phyloP scores from a whole-genome alignment of 768 basidiomycete genomes.

The Boletus rufocinnamomeus region DNA sequence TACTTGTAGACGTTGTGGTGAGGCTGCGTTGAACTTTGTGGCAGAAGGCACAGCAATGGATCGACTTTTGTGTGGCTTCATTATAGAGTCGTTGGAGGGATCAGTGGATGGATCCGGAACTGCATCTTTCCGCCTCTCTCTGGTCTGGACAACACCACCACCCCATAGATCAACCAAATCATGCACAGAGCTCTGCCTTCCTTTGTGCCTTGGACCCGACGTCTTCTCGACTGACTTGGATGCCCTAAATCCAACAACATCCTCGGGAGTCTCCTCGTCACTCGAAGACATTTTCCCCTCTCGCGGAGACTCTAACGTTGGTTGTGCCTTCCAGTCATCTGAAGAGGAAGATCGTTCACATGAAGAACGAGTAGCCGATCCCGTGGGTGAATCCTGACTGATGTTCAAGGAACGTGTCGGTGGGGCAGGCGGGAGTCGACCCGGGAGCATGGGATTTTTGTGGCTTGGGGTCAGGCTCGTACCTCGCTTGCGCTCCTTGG shows the following conservation, averaged over 20 bases:
- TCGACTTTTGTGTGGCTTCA: constrained; percentile 24
- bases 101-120: constrained; percentile 21
- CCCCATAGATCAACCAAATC: constrained; percentile 81
- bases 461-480: constrained; percentile 10
- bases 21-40: constrained; percentile 23
- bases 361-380: constrained; percentile 13
- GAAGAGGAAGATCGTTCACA: constrained; percentile 33
- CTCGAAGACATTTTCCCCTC: constrained; percentile 49
- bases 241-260: constrained; percentile 35
- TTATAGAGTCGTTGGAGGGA: constrained; percentile 12
- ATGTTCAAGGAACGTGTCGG: constrained; percentile 11
- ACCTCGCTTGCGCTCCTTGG: constrained; percentile 35
- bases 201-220: constrained; percentile 37
- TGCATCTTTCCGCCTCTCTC: constrained; percentile 43
- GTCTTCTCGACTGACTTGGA: constrained; percentile 26
- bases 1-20: constrained; percentile 30
- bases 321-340: constrained; percentile 52
- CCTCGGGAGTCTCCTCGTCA: constrained; percentile 58
- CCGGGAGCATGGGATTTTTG: constrained; percentile 7
- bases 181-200: constrained; percentile 80
- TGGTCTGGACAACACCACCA: constrained; percentile 46
- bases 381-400: constrained; percentile 10
- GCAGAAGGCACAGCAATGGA: constrained; percentile 21
- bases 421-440: constrained; percentile 7
- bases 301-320: constrained; percentile 28